Conservation (phyloP, 257 asterid genomes). For the Linaria vulgaris region DNA sequence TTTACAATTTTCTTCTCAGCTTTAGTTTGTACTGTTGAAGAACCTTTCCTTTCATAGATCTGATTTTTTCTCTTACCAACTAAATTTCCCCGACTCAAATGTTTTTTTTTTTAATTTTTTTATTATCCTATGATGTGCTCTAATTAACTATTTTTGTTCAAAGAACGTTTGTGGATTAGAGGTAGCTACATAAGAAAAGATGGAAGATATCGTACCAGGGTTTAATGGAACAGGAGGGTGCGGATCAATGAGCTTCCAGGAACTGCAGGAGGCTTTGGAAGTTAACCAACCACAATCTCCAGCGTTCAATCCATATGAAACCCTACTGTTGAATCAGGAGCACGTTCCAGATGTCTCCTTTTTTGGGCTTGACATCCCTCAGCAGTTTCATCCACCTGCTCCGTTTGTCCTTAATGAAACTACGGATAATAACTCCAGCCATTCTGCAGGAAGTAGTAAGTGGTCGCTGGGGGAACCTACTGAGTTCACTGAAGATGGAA, state of each 20-base stretch:
- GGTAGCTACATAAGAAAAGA: slow-evolving; percentile 4
- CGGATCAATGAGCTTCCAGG: slow-evolving; percentile 12
- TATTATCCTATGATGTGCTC: too few relatives aligned
- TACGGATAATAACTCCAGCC: slow-evolving; percentile 14
- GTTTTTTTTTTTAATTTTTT: too few relatives aligned
- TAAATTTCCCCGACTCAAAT: not conserved
- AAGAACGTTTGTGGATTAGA: not conserved
- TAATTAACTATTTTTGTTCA: not conserved
- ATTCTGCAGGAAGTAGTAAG: slow-evolving; percentile 3
- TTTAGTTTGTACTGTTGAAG: slow-evolving; percentile 14
- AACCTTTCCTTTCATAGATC: slow-evolving; percentile 3
- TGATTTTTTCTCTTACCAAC: not conserved
- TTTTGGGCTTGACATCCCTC: slow-evolving; percentile 23
- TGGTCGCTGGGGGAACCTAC: slow-evolving; percentile 6
- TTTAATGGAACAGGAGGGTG: slow-evolving; percentile 21
- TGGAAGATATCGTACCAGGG: slow-evolving; percentile 22
- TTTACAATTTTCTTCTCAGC: not conserved
- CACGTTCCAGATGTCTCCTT: slow-evolving; percentile 19
- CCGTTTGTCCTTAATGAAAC: slow-evolving; percentile 1
- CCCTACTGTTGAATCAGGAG: slow-evolving; percentile 15
- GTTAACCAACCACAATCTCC: slow-evolving; percentile 25
- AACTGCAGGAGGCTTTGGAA: slow-evolving; percentile 25
- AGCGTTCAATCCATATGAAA: slow-evolving; percentile 13
- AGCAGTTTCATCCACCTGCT: slow-evolving; percentile 21
- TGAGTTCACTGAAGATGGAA: slow-evolving; percentile 16